A percentile compares a stretch with the other conserved stretches of the same genome.
phyloP scores from a whole-genome alignment of 352 stramenopile genomes.

The Salisapilia sapeloensis region DNA sequence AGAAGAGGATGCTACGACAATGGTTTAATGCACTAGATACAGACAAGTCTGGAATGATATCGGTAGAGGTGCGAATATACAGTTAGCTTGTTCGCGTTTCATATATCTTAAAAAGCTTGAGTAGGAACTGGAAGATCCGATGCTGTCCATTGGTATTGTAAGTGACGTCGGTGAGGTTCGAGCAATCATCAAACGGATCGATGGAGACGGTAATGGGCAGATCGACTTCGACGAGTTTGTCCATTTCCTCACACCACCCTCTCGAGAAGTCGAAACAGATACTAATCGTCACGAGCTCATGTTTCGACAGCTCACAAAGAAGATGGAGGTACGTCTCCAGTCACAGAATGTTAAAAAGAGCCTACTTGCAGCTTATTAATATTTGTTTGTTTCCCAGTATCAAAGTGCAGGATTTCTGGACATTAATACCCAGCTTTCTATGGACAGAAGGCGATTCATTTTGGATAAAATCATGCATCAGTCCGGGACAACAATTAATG shows the following conservation, averaged over 20 bases:
- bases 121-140: slow-evolving; percentile 51
- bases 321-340: slow-evolving; percentile 35
- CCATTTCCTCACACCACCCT: slow-evolving; percentile 45
- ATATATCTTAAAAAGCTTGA: not conserved
- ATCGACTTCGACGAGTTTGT: slow-evolving; percentile 76
- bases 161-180: slow-evolving; percentile 43
- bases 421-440: slow-evolving; percentile 64
- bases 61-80: slow-evolving; percentile 29
- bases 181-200: slow-evolving; percentile 32
- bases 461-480: slow-evolving; percentile 47
- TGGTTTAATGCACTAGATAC: slow-evolving; percentile 63
- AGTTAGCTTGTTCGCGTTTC: no score
- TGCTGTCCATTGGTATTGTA: slow-evolving; percentile 65
- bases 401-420: slow-evolving; percentile 52
- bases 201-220: slow-evolving; percentile 51
- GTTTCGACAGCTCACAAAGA: slow-evolving; percentile 60
- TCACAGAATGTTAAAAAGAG: not conserved
- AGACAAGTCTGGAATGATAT: slow-evolving; percentile 54
- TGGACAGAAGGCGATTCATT: slow-evolving; percentile 56
- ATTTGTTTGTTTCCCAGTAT: slow-evolving; percentile 12
- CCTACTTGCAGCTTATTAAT: not conserved
- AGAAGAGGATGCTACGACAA: slow-evolving; percentile 59
- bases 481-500: slow-evolving; percentile 25
- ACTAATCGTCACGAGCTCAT: slow-evolving; percentile 43
- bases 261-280: slow-evolving; percentile 16